Percentiles rank a stretch among this genome's conserved stretches.
These are phyloP conservation scores for Colletotrichum costaricense DNA, from an alignment of 2,329 filamentous ascomycete genomes.

Conservation along the genomic window DNA sequence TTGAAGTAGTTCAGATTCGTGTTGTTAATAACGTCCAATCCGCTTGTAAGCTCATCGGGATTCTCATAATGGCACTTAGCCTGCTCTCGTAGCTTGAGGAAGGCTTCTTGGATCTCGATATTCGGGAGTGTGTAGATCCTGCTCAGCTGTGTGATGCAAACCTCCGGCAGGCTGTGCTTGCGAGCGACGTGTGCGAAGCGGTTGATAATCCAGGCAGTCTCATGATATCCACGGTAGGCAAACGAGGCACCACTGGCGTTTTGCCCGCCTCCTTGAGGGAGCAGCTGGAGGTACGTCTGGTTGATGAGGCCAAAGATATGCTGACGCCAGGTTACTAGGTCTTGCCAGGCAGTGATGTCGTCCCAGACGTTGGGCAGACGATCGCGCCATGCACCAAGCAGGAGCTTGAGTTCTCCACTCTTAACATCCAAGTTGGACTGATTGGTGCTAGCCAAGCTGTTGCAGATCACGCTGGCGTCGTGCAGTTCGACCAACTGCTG, in stretches of 20 bases:
- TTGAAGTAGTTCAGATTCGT: conserved; percentile 99
- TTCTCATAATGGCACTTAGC: conserved; percentile 99
- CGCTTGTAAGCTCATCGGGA: conserved; percentile 88
- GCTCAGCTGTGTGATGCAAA: conserved; percentile 96
- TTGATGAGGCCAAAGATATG: conserved; percentile 99
- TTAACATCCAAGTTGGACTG: conserved; percentile 90
- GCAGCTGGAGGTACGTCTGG: conserved; percentile 85
- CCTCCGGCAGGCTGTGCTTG: conserved; percentile 95
- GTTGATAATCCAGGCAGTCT: conserved; percentile 99
- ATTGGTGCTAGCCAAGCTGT: conserved; percentile 87
- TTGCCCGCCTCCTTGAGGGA: conserved; percentile 79
- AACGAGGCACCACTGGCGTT: conserved; percentile 92
- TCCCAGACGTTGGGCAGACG: conserved; percentile 98
- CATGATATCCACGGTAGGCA: conserved; percentile 96
- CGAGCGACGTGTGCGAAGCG: conserved; percentile 96
- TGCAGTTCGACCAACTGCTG: conserved; percentile 97
- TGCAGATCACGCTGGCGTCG: conserved; percentile 96
- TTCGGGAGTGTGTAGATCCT: conserved; percentile 99
- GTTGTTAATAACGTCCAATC: conserved; percentile 98
- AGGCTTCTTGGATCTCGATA: conserved; percentile 99
- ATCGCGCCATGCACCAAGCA: conserved; percentile 95
- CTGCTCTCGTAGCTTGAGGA: conserved; percentile 97
- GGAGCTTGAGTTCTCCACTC: conserved; percentile 92
- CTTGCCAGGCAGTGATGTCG: conserved; percentile 99
- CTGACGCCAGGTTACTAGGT: conserved; percentile 98